Evolutionary conservation across 2,329 filamentous ascomycete species (phyloP), one percentile per base, ranked within the genome.

Genomic region (Fusarium ambrosium): DNA sequence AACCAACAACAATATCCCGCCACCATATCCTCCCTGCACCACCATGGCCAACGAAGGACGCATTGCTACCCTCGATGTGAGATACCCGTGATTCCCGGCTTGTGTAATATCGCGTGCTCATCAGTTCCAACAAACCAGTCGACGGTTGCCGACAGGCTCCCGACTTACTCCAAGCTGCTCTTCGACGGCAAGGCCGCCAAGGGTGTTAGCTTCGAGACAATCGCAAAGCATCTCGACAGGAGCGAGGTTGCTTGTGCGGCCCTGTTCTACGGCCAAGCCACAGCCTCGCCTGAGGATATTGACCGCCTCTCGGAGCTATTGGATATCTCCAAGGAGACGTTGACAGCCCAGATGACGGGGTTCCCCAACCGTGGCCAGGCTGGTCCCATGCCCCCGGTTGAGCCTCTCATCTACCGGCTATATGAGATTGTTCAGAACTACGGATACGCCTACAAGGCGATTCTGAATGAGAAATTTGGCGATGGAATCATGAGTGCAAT

Each of bases 401-500:
- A 84, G 51, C 84, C 83, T 24, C 80, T 83, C 77, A 95, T 98
- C 80, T 98, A 98, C 83, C 88, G 96, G 3, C 83, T 98, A 69
- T 98, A 95, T 82, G 96, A 98, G 87, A 93, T 98, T 81, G 92
- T 98, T 72, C 95, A 98, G 86, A 98, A 98, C 83, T 98, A 98
- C 80, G 96, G 96, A 1, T 97, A 98, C 82, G 94, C 95, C 1
- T 98, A 97, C 85, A 98, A 98, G 88, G 95, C 95, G 1, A 90
- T 98, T 6, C 82, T 98, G 83, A 98, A 98, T 78, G 96, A 98
- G 89, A 98, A 98, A 88, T 95, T 95, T 81, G 93, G 93, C 0
- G 93, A 95, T 81, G 96, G 96, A 1, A 98, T 98, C 80, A 98
- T 98, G 96, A 97, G 95, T 81, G 96, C 95, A 1, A 98, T 98